Percentiles rank a stretch among this genome's conserved stretches.
Conservation (phyloP, 768 basidiomycete species). For the Boletellus ananiceps region DNA sequence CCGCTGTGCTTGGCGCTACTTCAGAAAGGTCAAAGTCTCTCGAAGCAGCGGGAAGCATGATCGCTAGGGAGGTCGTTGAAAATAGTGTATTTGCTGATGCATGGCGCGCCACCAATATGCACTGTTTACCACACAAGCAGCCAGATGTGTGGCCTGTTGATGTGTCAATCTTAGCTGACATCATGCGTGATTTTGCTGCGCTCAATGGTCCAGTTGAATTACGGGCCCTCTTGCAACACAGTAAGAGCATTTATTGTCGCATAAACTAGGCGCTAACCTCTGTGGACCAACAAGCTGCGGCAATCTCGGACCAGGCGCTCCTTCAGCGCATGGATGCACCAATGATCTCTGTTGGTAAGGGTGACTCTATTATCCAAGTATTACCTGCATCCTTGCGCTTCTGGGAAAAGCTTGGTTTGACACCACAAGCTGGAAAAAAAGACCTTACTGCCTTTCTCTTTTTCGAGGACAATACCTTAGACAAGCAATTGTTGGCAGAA, state of each 20-base stretch:
- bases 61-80: constrained; percentile 70
- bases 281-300: neutral
- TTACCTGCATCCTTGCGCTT: constrained; percentile 69
- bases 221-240: constrained; percentile 39
- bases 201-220: constrained; percentile 42
- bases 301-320: constrained; percentile 5
- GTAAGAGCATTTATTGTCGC: constrained; percentile 20
- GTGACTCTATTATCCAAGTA: constrained; percentile 64
- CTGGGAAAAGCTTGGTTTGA: constrained; percentile 81
- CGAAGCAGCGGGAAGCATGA: constrained; percentile 58
- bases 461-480: constrained; percentile 56
- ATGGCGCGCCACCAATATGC: constrained; percentile 46
- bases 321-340: constrained; percentile 45
- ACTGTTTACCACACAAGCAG: constrained; percentile 9
- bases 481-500: constrained; percentile 45
- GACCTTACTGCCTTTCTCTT: constrained; percentile 64
- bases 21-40: constrained; percentile 64
- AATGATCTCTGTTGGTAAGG: constrained; percentile 61
- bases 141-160: constrained; percentile 57
- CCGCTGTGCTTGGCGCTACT: constrained; percentile 57
- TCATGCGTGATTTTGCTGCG: constrained; percentile 29
- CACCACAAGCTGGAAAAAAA: constrained; percentile 67
- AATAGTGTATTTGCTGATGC: constrained; percentile 65
- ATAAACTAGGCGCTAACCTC: neutral
- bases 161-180: constrained; percentile 41